Conservation (phyloP, 352 stramenopile species). For the Globisporangium ultimum region DNA sequence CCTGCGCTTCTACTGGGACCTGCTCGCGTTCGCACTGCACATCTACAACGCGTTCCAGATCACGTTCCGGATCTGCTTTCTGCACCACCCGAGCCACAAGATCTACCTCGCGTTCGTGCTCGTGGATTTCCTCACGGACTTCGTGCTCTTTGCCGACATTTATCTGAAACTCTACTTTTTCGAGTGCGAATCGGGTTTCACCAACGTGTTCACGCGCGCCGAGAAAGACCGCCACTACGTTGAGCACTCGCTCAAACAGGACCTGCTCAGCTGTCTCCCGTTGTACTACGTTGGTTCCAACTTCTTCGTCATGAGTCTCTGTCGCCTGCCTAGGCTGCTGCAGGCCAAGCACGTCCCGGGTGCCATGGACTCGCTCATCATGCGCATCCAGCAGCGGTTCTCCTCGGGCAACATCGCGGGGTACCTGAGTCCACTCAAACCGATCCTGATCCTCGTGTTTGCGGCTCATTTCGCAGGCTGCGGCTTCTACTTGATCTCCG, state of each 20-base stretch:
- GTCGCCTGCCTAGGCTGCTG: conserved; percentile 54
- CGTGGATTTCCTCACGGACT: conserved; percentile 42
- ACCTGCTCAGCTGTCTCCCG: conserved; percentile 45
- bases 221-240: conserved; percentile 44
- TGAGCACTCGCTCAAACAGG: conserved; percentile 29
- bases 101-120: conserved; percentile 23
- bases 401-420: conserved; percentile 57
- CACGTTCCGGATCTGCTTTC: conserved; percentile 69
- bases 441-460: conserved; percentile 58
- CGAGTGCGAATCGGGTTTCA: conserved; percentile 52
- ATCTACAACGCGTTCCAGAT: conserved; percentile 69
- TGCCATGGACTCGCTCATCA: conserved; percentile 58
- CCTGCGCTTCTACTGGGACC: conserved; percentile 61
- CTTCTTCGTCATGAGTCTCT: conserved; percentile 53
- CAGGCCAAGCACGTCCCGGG: conserved; percentile 33
- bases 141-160: conserved; percentile 42
- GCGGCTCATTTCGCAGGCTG: conserved; percentile 61
- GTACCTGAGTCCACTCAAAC: conserved; percentile 61
- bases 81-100: conserved; percentile 25
- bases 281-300: conserved; percentile 64
- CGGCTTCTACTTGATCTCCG: conserved; percentile 71
- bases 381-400: conserved; percentile 66
- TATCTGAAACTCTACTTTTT: conserved; percentile 80
- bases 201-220: conserved; percentile 45
- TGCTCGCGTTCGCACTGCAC: conserved; percentile 44